A percentile compares a stretch with the other conserved stretches of the same genome.
These are phyloP conservation scores for Trichoderma oligosporum DNA, from an alignment of 2,329 filamentous ascomycete species.

Conservation along the genomic window DNA sequence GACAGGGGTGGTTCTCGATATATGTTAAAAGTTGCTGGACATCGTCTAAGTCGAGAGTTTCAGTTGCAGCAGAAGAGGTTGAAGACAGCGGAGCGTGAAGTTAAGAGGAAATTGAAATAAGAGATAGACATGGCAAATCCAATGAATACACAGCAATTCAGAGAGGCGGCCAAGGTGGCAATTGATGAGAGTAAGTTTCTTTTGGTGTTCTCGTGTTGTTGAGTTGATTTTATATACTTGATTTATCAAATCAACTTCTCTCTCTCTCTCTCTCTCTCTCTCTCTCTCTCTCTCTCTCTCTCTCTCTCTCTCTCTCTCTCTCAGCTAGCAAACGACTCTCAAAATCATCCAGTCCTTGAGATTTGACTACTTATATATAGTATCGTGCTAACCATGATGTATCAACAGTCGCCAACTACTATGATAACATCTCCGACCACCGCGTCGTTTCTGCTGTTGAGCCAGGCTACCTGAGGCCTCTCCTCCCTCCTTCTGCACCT, in stretches of 20 bases:
- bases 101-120: not conserved
- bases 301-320: not conserved
- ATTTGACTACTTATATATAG: not conserved
- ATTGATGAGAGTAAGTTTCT: conserved; percentile 72
- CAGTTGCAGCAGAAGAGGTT: not conserved
- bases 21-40: not conserved
- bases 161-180: conserved; percentile 68
- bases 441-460: conserved; percentile 73
- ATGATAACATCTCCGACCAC: conserved; percentile 66
- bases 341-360: not conserved
- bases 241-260: not conserved
- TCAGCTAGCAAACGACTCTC: not conserved
- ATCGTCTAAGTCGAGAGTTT: not conserved
- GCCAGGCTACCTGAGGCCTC: conserved; percentile 79
- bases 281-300: not conserved
- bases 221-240: not conserved
- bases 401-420: conserved; percentile 71
- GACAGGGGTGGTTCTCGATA: not conserved
- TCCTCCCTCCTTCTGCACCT: conserved; percentile 67
- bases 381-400: not conserved
- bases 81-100: not conserved
- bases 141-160: conserved; percentile 80
- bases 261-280: not conserved
- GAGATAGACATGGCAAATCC: conserved; percentile 3
- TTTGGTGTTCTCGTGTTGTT: not conserved